Evolutionary conservation across 1,139 yeast genomes (phyloP).

Genomic region (Hanseniaspora gamundiae): DNA sequence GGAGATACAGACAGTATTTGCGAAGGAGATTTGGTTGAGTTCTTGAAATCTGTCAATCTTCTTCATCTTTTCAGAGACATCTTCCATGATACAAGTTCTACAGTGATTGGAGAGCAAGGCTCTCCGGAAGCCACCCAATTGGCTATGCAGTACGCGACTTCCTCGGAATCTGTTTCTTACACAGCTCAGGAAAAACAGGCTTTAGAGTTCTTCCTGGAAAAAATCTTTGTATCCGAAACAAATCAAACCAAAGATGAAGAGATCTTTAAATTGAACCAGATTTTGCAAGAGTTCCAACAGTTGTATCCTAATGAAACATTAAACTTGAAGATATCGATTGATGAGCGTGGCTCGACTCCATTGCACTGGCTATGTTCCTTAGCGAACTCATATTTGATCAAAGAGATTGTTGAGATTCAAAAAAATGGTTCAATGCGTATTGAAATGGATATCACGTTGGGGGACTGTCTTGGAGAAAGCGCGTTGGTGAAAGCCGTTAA

Average conservation of each 20-base stretch:
- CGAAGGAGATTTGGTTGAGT: neutral
- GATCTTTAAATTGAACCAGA: conserved; percentile 7
- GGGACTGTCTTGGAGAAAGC: conserved; percentile 81
- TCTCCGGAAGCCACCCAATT: neutral
- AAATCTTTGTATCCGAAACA: conserved; percentile 12
- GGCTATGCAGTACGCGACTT: neutral
- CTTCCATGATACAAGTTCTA: too few relatives aligned
- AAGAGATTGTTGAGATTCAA: conserved; percentile 42
- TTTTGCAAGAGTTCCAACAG: conserved; percentile 15
- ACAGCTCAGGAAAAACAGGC: conserved; percentile 15
- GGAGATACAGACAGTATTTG: neutral
- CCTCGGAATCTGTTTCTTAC: neutral
- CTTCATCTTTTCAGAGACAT: neutral
- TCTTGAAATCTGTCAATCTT: neutral
- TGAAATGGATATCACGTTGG: conserved; percentile 38
- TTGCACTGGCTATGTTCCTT: conserved; percentile 94
- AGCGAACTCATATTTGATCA: conserved; percentile 64
- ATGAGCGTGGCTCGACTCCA: conserved; percentile 86
- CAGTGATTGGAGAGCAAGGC: too few relatives aligned
- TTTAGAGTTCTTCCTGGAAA: conserved; percentile 21
- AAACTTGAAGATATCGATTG: conserved; percentile 73
- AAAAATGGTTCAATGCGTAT: conserved; percentile 17
- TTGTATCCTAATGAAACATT: conserved; percentile 27
- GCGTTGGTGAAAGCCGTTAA: conserved; percentile 80
- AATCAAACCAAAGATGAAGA: neutral